Base-by-base conservation (phyloP, 192 early-diverging fungal species). In the Polychytrium aggregatum region DNA sequence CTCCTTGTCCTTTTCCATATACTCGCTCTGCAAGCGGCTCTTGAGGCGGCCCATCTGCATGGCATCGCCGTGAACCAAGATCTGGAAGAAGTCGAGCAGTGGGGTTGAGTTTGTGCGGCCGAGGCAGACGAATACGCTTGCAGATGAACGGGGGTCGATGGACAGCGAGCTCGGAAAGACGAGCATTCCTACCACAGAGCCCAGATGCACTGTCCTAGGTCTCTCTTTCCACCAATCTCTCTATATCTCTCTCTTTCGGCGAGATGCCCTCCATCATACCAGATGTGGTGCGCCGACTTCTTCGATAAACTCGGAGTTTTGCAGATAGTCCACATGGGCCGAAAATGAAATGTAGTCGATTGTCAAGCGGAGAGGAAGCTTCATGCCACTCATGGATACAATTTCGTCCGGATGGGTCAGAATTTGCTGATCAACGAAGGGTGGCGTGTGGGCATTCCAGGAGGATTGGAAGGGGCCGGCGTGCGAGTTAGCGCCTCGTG, bases 341-440 rank as follows among this genome's bases (percentile, higher is more conserved):
- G 90, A 90, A 62, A 98, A 98, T 3, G 93, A 94, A 11, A 98
- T 86, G 64, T 90, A 96, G 42, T 90, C 82, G 43, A 98, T 85
- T 0, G 83, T 73, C 64, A 92, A 71, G n/a, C 82, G 70, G 9
- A 87, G 65, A 37, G 88, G 82, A 11, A 97, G 72, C 34, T 70
- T 84, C 24, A 74, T 73, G 24, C 95, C 95, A 40, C 76, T 64
- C 72, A 93, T 75, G 7, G 87, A 70, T 40, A 64, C 56, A 41
- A 98, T 84, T 37, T 89, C 87, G 7, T 83, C 71, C 0, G 91
- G 90, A 60, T 93, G 82, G 47, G 79, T 88, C 69, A 93, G 78
- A 40, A 85, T 83, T 48, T 79, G 44, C 50, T 67, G 17, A 8
- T 33, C 31, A 33, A 4, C 31, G 31, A 29, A 33, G 31, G 22